phyloP scores from a whole-genome alignment of 2,329 filamentous ascomycete species.

The Paecilomyces dactylethromorphus region DNA sequence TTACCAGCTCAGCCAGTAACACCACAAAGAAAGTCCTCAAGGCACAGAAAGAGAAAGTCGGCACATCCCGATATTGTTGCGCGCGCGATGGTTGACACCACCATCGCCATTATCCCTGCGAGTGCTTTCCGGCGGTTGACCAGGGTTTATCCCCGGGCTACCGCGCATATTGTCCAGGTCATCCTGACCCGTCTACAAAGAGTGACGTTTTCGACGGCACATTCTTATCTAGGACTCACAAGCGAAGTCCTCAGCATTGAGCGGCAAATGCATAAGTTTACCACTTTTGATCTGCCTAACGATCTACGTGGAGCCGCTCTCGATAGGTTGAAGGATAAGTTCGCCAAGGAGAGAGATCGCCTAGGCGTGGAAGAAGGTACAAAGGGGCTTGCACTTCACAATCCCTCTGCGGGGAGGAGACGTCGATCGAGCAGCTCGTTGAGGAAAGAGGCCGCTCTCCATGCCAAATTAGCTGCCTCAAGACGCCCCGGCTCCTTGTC shows the following conservation, averaged over 20 bases:
- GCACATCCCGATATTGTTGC: slow-evolving; percentile 96
- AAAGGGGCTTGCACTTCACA: slow-evolving; percentile 94
- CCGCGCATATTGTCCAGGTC: slow-evolving; percentile 94
- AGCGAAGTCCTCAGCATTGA: slow-evolving; percentile 90
- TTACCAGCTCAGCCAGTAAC: slow-evolving; percentile 20
- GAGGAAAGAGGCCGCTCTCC: slow-evolving; percentile 71
- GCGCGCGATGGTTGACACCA: slow-evolving; percentile 92
- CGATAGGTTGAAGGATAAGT: slow-evolving; percentile 85
- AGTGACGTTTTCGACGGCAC: slow-evolving; percentile 89
- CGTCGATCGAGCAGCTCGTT: slow-evolving; percentile 68
- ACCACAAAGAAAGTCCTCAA: slow-evolving; percentile 15
- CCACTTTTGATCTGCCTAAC: slow-evolving; percentile 84
- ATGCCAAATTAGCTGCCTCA: slow-evolving; percentile 53
- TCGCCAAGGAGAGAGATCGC: slow-evolving; percentile 74
- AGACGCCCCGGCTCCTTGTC: slow-evolving; percentile 15
- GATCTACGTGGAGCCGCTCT: slow-evolving; percentile 78
- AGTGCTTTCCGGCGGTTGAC: slow-evolving; percentile 92
- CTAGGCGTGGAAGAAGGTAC: slow-evolving; percentile 72
- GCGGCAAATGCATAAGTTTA: slow-evolving; percentile 88
- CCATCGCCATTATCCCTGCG: slow-evolving; percentile 95
- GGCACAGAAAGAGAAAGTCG: slow-evolving; percentile 51
- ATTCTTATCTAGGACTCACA: slow-evolving; percentile 87
- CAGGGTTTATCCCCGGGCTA: slow-evolving; percentile 89
- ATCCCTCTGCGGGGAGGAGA: slow-evolving; percentile 59
- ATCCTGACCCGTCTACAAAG: slow-evolving; percentile 90